Conservation (phyloP, 23 red algal genomes). For the Chondrus crispus region DNA sequence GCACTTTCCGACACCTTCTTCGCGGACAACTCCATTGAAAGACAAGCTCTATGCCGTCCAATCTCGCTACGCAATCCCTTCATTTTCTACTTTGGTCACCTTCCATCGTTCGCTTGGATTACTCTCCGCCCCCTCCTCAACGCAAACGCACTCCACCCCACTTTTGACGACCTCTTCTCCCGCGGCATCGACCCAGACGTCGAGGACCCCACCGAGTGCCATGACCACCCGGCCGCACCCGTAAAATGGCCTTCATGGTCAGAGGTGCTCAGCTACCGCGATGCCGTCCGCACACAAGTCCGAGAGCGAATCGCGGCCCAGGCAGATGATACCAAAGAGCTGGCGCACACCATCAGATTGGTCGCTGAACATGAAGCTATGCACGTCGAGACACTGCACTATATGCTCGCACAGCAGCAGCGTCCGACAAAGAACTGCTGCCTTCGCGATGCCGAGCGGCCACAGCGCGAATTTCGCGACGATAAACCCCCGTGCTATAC, state of each 20-base stretch:
- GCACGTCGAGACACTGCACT: slow-evolving; percentile 93
- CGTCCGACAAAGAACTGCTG: background rate
- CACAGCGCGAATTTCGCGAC: too few relatives aligned
- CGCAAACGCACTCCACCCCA: background rate
- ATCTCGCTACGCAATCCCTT: slow-evolving; percentile 89
- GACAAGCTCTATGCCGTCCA: background rate
- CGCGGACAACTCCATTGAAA: background rate
- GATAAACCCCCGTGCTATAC: too few relatives aligned
- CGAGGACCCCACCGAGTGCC: slow-evolving; percentile 76
- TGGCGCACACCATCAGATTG: background rate
- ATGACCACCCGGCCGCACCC: slow-evolving; percentile 57
- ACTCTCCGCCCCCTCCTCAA: background rate
- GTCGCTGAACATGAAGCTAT: slow-evolving; percentile 89
- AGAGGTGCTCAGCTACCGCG: slow-evolving; percentile 51
- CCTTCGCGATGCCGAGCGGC: background rate
- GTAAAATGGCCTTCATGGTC: slow-evolving; percentile 40
- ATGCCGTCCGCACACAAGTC: slow-evolving; percentile 27
- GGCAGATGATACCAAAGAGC: background rate
- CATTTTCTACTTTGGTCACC: slow-evolving; percentile 87
- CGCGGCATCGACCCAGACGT: slow-evolving; percentile 95
- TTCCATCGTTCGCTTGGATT: slow-evolving; percentile 75
- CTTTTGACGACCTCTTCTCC: slow-evolving; percentile 65
- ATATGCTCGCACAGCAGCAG: slow-evolving; percentile 77
- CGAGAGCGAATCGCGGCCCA: background rate
- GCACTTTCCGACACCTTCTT: background rate